Conservation (phyloP, 345 rosid species). For the Brassica cretica region DNA sequence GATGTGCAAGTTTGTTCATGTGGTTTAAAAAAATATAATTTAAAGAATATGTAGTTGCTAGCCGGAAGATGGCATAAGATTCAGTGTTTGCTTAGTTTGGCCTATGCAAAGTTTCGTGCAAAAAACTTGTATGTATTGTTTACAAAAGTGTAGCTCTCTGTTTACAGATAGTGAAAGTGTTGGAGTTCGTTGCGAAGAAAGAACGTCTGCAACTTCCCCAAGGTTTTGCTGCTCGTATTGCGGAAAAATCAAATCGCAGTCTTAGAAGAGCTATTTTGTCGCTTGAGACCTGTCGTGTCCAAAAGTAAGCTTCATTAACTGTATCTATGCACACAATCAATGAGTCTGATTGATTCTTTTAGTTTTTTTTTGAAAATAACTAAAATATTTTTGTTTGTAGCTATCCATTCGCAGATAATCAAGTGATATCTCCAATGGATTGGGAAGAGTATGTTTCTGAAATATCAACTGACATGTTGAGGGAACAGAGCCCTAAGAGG, state of each 20-base stretch:
- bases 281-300: slow-evolving; percentile 82
- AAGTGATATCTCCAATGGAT: slow-evolving; percentile 83
- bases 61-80: slow-evolving; percentile 8
- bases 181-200: slow-evolving; percentile 85
- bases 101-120: not conserved
- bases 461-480: slow-evolving; percentile 85
- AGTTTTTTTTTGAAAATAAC: no score
- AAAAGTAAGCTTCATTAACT: slow-evolving; percentile 57
- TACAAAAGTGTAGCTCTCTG: slow-evolving; percentile 7
- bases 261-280: slow-evolving; percentile 84
- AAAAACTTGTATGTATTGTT: not conserved
- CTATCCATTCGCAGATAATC: slow-evolving; percentile 76
- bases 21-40: not conserved
- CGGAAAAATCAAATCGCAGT: slow-evolving; percentile 84
- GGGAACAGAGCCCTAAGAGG: slow-evolving; percentile 96
- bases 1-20: slow-evolving; percentile 3
- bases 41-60: not conserved
- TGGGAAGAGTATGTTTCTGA: slow-evolving; percentile 96
- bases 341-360: not conserved
- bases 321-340: not conserved
- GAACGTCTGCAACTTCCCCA: slow-evolving; percentile 79
- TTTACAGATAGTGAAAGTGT: slow-evolving; percentile 67
- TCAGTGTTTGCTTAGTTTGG: slow-evolving; percentile 6
- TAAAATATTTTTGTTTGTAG: slow-evolving; percentile 34
- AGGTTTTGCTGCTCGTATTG: slow-evolving; percentile 79